Base-by-base conservation (phyloP, 352 stramenopile species). In the Pythium oligandrum region DNA sequence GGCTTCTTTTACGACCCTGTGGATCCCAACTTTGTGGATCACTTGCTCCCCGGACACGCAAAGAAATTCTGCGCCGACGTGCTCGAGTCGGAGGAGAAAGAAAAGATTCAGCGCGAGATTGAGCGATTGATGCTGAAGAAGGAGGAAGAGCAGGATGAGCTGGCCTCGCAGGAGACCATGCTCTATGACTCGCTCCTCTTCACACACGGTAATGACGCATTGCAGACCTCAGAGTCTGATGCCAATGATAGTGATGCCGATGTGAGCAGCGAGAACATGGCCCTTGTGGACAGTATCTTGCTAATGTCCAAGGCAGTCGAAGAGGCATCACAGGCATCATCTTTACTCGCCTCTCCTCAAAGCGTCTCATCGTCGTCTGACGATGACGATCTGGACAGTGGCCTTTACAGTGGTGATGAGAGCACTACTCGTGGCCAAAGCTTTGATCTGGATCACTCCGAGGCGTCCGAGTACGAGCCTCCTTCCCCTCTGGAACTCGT, bases 1-100 rank as follows among this genome's bases (percentile, higher is more conserved):
- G 81, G 78, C 48, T 83, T 76, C 61, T 89, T 90, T 53, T 90
- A 89, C 68, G 83, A 93, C 63, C 83, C 83, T 8, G 83, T 93
- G 48, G 83, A 93, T 64, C 83, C 83, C 40, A 90, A 53, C 64
- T 93, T 93, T 51, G 79, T 93, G 12, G 83, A 93, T 48, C 83
- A 91, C 61, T 61, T 93, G 44, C 67, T 91, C 49, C 83, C 83
- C 0, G 80, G 75, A 32, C 78, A 88, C 51, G 80, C 77, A 33
- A 91, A 89, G 64, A 88, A 88, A 57, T 86, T 91, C 54, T 90
- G 79, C 70, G 64, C 71, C 38, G 61, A 83, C 51, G 51, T 71
- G 54, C 68, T 88, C 48, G 83, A 89, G 53, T 73, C 70, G 33
- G 83, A 91, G 43, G 83, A 93, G 61, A 86, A 88, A 59, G 79